Percentiles rank a stretch among this genome's conserved stretches.
Evolutionary conservation across 257 asterid genomes (phyloP).

Genomic region (Nemophila menziesii): DNA sequence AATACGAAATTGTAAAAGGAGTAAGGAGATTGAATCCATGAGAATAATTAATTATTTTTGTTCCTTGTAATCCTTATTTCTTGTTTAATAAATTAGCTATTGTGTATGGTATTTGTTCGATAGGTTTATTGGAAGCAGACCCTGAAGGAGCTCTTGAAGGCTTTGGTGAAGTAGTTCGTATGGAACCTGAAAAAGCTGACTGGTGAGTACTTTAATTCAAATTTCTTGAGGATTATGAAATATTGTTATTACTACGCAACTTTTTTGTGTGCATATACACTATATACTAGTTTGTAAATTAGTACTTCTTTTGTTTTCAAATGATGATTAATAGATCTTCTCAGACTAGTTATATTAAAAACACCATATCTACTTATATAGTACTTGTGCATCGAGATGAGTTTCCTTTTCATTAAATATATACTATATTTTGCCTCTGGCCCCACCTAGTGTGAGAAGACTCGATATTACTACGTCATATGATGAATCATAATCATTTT

Average conservation of each 20-base stretch:
- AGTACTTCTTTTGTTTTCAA: neutral
- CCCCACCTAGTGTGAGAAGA: too few relatives aligned
- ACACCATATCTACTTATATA: neutral
- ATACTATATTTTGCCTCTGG: too few relatives aligned
- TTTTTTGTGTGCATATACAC: neutral
- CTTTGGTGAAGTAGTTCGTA: conserved; percentile 72
- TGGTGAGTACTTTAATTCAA: conserved; percentile 34
- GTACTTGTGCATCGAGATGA: too few relatives aligned
- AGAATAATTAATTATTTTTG: too few relatives aligned
- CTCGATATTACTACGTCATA: too few relatives aligned
- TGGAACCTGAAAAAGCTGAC: conserved; percentile 97
- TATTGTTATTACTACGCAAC: neutral
- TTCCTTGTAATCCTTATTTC: too few relatives aligned
- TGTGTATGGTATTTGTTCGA: neutral
- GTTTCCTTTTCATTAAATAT: too few relatives aligned
- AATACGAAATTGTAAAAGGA: too few relatives aligned
- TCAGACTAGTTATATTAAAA: neutral
- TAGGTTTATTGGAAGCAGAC: conserved; percentile 82
- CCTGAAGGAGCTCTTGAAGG: conserved; percentile 96
- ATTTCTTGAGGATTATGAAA: neutral
- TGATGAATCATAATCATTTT: too few relatives aligned
- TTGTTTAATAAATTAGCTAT: too few relatives aligned
- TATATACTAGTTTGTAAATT: neutral
- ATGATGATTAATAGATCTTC: neutral
- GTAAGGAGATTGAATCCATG: too few relatives aligned